A percentile compares a stretch with the other conserved stretches of the same genome.
phyloP scores from a whole-genome alignment of 805 yeast species.

The Kodamaea lidongshanica region DNA sequence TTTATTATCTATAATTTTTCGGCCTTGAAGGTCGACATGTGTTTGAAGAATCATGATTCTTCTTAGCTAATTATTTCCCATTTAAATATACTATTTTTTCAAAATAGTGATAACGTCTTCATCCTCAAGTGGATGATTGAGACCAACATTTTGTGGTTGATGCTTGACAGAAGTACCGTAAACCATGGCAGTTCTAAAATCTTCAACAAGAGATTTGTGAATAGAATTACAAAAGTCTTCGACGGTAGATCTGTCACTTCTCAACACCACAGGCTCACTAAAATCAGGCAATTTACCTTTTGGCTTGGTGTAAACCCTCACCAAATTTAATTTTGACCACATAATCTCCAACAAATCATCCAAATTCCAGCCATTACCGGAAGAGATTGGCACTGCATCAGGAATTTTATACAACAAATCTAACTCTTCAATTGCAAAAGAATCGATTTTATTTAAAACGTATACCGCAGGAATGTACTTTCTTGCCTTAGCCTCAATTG shows the following conservation, averaged over 20 bases:
- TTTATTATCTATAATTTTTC: not conserved
- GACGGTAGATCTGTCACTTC: slow-evolving; percentile 75
- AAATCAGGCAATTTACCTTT: slow-evolving; percentile 93
- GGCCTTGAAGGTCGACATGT: too few species aligned
- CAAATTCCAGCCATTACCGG: slow-evolving; percentile 94
- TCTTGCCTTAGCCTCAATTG: slow-evolving; percentile 83
- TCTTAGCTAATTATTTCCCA: too few species aligned
- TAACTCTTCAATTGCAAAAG: slow-evolving; percentile 88
- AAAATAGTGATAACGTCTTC: slow-evolving; percentile 96
- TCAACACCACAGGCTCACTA: slow-evolving; percentile 86
- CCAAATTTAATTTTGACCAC: slow-evolving; percentile 91
- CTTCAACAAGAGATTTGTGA: slow-evolving; percentile 89
- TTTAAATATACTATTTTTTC: slow-evolving; percentile 50
- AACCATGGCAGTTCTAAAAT: slow-evolving; percentile 88
- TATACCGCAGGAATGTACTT: slow-evolving; percentile 93
- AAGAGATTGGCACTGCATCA: slow-evolving; percentile 93
- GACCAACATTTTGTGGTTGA: slow-evolving; percentile 94
- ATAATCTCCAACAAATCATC: slow-evolving; percentile 89
- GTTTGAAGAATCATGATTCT: too few species aligned
- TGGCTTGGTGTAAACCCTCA: slow-evolving; percentile 95
- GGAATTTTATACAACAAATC: slow-evolving; percentile 89
- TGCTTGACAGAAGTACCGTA: slow-evolving; percentile 94
- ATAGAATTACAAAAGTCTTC: slow-evolving; percentile 96
- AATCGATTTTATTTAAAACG: slow-evolving; percentile 92
- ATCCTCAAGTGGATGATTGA: slow-evolving; percentile 76